Conservation (phyloP, 1,139 yeast species). For the Ogataea hybrid region DNA sequence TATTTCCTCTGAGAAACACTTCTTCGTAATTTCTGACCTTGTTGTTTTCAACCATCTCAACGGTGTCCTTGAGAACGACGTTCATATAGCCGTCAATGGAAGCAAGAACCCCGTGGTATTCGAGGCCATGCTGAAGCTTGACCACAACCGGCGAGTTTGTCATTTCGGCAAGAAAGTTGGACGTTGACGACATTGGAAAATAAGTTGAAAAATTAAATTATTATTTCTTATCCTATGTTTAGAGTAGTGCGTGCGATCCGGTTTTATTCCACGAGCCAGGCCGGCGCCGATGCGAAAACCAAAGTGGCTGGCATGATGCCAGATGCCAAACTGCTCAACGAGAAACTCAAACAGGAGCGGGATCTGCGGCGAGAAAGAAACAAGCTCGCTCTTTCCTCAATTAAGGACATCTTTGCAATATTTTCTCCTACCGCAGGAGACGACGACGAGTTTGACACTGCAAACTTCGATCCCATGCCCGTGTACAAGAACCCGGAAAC, state of each 20-base stretch:
- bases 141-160: conserved; percentile 81
- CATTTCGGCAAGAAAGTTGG: conserved; percentile 76
- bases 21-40: conserved; percentile 62
- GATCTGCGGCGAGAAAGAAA: conserved; percentile 30
- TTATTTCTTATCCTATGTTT: not conserved
- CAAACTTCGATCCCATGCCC: conserved; percentile 45
- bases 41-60: conserved; percentile 60
- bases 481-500: conserved; percentile 46
- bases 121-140: conserved; percentile 82
- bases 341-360: conserved; percentile 25
- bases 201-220: not conserved
- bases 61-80: conserved; percentile 76
- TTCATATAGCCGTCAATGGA: conserved; percentile 98
- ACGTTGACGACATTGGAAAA: conserved; percentile 38
- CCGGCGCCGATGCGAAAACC: conserved; percentile 6
- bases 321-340: conserved; percentile 22
- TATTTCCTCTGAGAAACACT: conserved; percentile 92
- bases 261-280: conserved; percentile 1
- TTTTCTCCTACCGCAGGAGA: conserved; percentile 29
- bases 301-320: conserved; percentile 20
- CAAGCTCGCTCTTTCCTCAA: conserved; percentile 30
- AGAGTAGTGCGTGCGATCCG: conserved; percentile 2
- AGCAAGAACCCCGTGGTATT: conserved; percentile 70
- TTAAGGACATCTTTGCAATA: conserved; percentile 30
- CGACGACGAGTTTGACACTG: conserved; percentile 41